These are phyloP conservation scores for Pseudopithomyces maydicus DNA, from an alignment of 2,329 filamentous ascomycete species.

Conservation along the genomic window DNA sequence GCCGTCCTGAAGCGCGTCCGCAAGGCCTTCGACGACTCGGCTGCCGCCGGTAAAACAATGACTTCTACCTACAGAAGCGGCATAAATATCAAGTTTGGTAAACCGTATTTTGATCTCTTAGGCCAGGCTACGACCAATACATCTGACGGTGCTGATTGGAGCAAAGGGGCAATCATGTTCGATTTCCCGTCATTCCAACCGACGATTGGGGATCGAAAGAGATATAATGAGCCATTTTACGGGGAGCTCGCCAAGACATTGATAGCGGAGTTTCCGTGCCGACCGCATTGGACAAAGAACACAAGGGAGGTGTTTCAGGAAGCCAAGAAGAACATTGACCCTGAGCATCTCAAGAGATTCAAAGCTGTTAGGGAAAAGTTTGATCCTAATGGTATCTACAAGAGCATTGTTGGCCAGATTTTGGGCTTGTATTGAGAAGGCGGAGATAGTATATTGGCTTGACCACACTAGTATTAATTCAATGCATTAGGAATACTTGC, in stretches of 20 bases:
- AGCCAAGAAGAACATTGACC: slow-evolving; percentile 55
- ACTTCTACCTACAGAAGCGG: slow-evolving; percentile 58
- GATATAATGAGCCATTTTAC: slow-evolving; percentile 59
- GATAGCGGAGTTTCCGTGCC: slow-evolving; percentile 57
- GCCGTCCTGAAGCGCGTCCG: slow-evolving; percentile 56
- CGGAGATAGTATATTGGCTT: background rate
- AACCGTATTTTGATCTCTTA: slow-evolving; percentile 55
- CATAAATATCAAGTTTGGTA: slow-evolving; percentile 60
- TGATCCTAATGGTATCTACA: slow-evolving; percentile 55
- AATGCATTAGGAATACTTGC: too few relatives aligned
- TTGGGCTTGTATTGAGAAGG: slow-evolving; percentile 43
- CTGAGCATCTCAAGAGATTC: slow-evolving; percentile 53
- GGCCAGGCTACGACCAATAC: slow-evolving; percentile 58
- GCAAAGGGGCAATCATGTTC: slow-evolving; percentile 58
- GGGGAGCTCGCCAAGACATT: slow-evolving; percentile 53
- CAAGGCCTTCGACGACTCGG: slow-evolving; percentile 52
- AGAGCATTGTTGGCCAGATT: slow-evolving; percentile 56
- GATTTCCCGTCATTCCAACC: slow-evolving; percentile 59
- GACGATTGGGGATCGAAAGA: slow-evolving; percentile 50
- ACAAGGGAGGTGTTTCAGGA: slow-evolving; percentile 54
- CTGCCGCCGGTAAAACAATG: slow-evolving; percentile 52
- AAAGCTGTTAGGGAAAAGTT: slow-evolving; percentile 56
- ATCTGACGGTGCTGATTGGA: slow-evolving; percentile 56
- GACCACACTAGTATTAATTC: background rate
- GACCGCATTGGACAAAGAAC: slow-evolving; percentile 62